Conservation (phyloP, 2,329 filamentous ascomycete genomes). For the Ascosphaera pollenicola region DNA sequence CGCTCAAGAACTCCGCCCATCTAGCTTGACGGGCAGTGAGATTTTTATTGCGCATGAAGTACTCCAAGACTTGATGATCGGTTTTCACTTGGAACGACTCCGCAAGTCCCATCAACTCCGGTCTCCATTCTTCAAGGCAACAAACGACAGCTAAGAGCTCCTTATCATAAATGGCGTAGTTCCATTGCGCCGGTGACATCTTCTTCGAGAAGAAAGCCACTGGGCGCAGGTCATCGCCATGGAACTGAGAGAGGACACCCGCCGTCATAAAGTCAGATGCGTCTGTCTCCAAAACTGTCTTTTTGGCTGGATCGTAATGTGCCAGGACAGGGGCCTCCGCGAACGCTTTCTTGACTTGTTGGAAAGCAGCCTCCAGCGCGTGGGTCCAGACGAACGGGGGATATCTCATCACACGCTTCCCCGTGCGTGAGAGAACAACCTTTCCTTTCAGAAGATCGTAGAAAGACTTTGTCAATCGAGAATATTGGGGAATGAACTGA, state of each 20-base stretch:
- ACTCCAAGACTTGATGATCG: conserved; percentile 11
- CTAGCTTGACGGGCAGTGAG: conserved; percentile 1
- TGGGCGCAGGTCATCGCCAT: conserved; percentile 6
- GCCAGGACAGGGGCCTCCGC: conserved; percentile 5
- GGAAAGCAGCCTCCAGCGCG: conserved; percentile 1
- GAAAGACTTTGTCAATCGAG: not conserved
- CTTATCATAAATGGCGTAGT: conserved; percentile 13
- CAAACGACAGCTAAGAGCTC: conserved; percentile 11
- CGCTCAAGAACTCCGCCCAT: conserved; percentile 1
- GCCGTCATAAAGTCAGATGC: conserved; percentile 6
- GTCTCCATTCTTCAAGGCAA: conserved; percentile 8
- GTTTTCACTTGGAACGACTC: conserved; percentile 6
- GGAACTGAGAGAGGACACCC: conserved; percentile 6
- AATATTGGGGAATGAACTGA: not conserved
- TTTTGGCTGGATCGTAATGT: conserved; percentile 6
- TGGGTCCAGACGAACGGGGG: not conserved
- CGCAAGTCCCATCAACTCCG: conserved; percentile 5
- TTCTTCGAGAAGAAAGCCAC: conserved; percentile 10
- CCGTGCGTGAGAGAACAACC: too few relatives aligned
- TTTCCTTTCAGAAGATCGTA: not conserved
- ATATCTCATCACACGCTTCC: too few relatives aligned
- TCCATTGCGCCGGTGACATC: conserved; percentile 5
- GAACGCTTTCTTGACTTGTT: conserved; percentile 6
- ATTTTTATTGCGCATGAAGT: conserved; percentile 7
- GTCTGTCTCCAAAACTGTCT: conserved; percentile 8